Base-by-base conservation (phyloP, 148 eudicot species). In the Heliamphora exappendiculata region DNA sequence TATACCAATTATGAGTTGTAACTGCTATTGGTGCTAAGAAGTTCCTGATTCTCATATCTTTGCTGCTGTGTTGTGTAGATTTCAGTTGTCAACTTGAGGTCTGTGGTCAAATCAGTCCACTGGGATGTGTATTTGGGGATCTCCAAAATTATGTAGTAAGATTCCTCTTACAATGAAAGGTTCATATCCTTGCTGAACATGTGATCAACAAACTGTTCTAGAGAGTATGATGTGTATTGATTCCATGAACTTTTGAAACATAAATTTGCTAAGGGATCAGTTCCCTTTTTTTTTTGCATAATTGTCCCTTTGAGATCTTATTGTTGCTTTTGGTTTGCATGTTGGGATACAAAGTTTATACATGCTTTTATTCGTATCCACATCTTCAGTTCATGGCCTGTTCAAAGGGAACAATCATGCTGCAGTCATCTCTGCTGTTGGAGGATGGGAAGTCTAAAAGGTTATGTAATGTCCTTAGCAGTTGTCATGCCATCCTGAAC, bases 391-490 rank as follows among this genome's bases (percentile, higher is more conserved):
- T 72, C 54, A 78, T 78, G 70, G 68, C 75, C 28, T 47, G 70
- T 60, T 62, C 29, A 53, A 49, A 64, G 59, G 75, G 75, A 71
- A 59, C 53, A 22, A 76, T 83, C 51, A 41, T 79, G 73, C 66
- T 83, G 75, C 90, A 74, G 74, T 67, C 80, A 51, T 57, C 77
- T 74, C 24, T 77, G 58, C 47, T 81, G 16, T 42, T 51, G 31
- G 82, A 70, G 59, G 76, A 70, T 70, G 81, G 82, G 45, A 70
- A 72, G 76, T 74, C 58, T 65, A 73, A 67, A 50, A 81, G 70
- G 50, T 70, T 79, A 29, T 75, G 17, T 65, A 36, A 72, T 81
- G 22, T 72, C 62, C 76, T 82, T 74, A 78, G 76, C 44, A 78
- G 76, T 28, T 73, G 71, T 55, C 60, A 59, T 63, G 55, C 77